phyloP scores from a whole-genome alignment of 2,329 filamentous ascomycete genomes.

The Septoria linicola region DNA sequence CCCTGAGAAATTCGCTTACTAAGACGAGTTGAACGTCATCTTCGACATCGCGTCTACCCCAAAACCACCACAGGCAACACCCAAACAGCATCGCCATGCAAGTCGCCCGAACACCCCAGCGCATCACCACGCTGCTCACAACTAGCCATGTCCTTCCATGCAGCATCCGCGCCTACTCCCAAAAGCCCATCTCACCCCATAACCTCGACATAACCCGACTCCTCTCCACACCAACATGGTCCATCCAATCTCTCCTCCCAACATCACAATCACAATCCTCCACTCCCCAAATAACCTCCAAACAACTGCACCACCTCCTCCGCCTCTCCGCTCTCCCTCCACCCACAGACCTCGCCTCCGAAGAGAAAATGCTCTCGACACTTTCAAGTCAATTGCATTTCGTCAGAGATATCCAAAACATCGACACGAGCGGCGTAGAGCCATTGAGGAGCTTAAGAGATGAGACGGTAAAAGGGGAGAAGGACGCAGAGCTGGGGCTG shows the following conservation, averaged over 20 bases:
- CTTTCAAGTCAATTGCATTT: slow-evolving; percentile 79
- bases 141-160: no score
- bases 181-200: no score
- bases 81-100: no score
- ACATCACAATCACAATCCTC: slow-evolving; percentile 23
- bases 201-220: slow-evolving; percentile 39
- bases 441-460: slow-evolving; percentile 80
- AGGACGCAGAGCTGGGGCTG: slow-evolving; percentile 60
- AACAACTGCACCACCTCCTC: slow-evolving; percentile 78
- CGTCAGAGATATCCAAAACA: slow-evolving; percentile 77
- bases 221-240: slow-evolving; percentile 76
- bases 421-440: slow-evolving; percentile 70
- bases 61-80: no score
- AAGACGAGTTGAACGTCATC: no score
- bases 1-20: no score
- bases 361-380: slow-evolving; percentile 68
- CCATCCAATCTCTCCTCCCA: slow-evolving; percentile 71
- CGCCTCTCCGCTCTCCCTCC: slow-evolving; percentile 83
- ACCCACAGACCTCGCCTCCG: slow-evolving; percentile 62
- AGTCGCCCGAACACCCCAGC: no score
- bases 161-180: no score
- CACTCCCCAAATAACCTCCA: slow-evolving; percentile 55
- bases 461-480: slow-evolving; percentile 61
- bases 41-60: no score
- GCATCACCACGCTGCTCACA: no score